Evolutionary conservation across 2,329 filamentous ascomycete species (phyloP), one percentile per base, ranked within the genome.

Genomic region (Aspergillus ibericus): DNA sequence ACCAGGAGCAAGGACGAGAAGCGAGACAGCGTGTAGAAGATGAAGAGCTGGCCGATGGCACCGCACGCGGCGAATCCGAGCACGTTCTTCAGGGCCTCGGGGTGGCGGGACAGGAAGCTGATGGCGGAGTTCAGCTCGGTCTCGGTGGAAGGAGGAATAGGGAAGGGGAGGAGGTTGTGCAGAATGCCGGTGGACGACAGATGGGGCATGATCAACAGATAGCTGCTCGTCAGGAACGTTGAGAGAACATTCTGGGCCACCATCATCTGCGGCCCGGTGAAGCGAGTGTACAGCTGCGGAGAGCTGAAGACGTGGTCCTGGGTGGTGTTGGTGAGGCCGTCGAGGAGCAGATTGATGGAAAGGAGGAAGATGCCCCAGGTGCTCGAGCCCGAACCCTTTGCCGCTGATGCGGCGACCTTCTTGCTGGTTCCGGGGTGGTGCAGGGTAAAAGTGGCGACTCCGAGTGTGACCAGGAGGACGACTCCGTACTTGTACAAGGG

Each of bases 231-330:
- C 57, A 98, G 81, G 48, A 87, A 71, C 3, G 92, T 93, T 67
- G 86, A 89, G 76, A 98, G 89, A 56, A 96, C 80, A 74, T 98
- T 99, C 77, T 97, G 92, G 38, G 93, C 93, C 73, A 93, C 96
- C 95, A 99, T 99, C 95, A 99, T 99, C 83, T 99, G 95, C 59
- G 93, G 92, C 9, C 95, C 95, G 2, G 87, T 86, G 74, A 95
- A 97, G 13, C 88, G 87, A 64, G 86, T 86, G 77, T 92, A 96
- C 1, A 77, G 72, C 25, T 79, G 76, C 2, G 78, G 78, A 6
- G 85, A 82, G 63, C 79, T 77, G 75, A 98, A 97, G 75, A 99
- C 92, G 76, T 96, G 88, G 76, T 99, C 95, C 81, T 99, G 95
- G 2, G 93, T 96, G 55, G 89, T 92, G 77, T 99, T 99, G 59